Conservation (phyloP, 192 early-diverging fungal genomes). For the Backusella sp. region DNA sequence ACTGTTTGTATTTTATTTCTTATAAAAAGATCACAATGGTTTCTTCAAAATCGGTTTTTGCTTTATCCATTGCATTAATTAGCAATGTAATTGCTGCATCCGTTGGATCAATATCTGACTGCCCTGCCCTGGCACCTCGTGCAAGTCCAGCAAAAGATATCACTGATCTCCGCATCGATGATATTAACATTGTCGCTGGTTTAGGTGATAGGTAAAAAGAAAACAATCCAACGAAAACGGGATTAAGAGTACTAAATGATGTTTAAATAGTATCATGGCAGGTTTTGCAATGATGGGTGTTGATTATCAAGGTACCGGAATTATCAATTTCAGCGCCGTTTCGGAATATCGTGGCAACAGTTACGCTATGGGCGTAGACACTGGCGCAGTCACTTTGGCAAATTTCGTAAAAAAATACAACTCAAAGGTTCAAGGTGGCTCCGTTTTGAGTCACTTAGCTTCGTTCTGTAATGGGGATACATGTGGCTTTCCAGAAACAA, state of each 20-base stretch:
- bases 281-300: conserved; percentile 49
- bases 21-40: neutral
- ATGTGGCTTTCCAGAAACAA: neutral
- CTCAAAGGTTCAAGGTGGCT: conserved; percentile 34
- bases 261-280: conserved; percentile 46
- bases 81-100: neutral
- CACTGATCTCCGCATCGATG: conserved; percentile 53
- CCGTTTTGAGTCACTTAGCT: conserved; percentile 37
- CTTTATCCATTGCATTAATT: neutral
- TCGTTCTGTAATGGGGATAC: neutral
- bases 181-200: conserved; percentile 53
- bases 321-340: conserved; percentile 30
- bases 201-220: conserved; percentile 45
- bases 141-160: conserved; percentile 33
- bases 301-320: conserved; percentile 10
- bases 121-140: conserved; percentile 45
- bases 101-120: conserved; percentile 18
- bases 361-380: conserved; percentile 53
- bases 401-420: conserved; percentile 47
- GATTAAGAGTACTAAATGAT: neutral
- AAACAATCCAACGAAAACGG: neutral
- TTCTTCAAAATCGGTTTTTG: neutral
- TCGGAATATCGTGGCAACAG: conserved; percentile 51
- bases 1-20: neutral
- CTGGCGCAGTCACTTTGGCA: conserved; percentile 38